phyloP scores from a whole-genome alignment of 768 basidiomycete genomes.

The Strobilomyces echinocephalus region DNA sequence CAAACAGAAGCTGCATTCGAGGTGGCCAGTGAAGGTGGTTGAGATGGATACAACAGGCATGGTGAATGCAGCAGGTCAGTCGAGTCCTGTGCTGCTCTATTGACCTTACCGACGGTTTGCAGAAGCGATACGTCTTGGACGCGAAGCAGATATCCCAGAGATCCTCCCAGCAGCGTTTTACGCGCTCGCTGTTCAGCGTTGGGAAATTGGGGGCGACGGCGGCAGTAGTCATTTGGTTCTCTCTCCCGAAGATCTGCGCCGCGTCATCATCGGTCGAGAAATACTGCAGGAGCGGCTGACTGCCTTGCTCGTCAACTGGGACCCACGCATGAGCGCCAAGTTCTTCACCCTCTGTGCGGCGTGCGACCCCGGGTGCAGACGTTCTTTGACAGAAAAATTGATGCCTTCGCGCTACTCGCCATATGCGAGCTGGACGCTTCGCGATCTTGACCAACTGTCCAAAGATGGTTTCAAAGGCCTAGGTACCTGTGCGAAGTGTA shows the following conservation, averaged over 20 bases:
- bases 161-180: slow-evolving; percentile 40
- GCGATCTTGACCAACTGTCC: slow-evolving; percentile 15
- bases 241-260: slow-evolving; percentile 25
- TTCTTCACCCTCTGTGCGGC: neutral
- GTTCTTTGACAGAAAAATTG: slow-evolving; percentile 5
- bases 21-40: slow-evolving; percentile 30
- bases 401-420: slow-evolving; percentile 8
- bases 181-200: slow-evolving; percentile 33
- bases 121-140: slow-evolving; percentile 35
- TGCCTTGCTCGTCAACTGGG: slow-evolving; percentile 5
- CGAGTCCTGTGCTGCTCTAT: neutral
- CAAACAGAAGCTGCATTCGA: slow-evolving; percentile 16
- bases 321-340: neutral
- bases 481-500: neutral
- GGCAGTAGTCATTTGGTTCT: slow-evolving; percentile 29
- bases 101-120: neutral
- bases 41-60: slow-evolving; percentile 27
- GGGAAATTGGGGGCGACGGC: slow-evolving; percentile 23
- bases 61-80: slow-evolving; percentile 31
- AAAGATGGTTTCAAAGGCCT: neutral
- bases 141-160: slow-evolving; percentile 32
- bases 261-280: slow-evolving; percentile 28
- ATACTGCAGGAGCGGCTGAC: too few relatives aligned
- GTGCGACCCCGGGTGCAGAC: slow-evolving; percentile 1
- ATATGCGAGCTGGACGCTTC: slow-evolving; percentile 20